Percentiles rank a stretch among this genome's conserved stretches.
phyloP scores from a whole-genome alignment of 176 grass and related monocot genomes.

The Pontederia paniculata region DNA sequence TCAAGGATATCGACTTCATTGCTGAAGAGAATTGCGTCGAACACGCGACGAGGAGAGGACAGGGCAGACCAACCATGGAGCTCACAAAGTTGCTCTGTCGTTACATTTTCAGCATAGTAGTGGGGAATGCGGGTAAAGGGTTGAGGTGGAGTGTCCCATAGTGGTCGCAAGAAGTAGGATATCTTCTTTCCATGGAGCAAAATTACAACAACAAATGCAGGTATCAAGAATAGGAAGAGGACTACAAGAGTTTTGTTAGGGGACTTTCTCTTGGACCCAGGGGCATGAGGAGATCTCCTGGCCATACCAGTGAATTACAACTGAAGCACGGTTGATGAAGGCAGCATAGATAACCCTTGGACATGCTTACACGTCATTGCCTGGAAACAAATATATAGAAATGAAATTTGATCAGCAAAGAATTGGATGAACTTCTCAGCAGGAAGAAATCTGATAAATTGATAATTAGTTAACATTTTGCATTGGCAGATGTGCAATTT shows the following conservation, averaged over 20 bases:
- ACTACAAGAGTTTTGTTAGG: constrained; percentile 19
- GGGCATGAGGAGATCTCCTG: constrained; percentile 8
- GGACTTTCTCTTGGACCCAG: constrained; percentile 23
- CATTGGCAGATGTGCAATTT: no score
- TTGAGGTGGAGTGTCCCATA: constrained; percentile 74
- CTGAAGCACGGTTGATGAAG: no score
- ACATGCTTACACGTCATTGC: no score
- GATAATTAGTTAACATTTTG: no score
- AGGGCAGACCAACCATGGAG: constrained; percentile 74
- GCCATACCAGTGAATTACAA: constrained; percentile 24
- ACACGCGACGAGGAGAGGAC: constrained; percentile 51
- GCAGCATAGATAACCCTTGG: no score
- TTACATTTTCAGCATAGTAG: constrained; percentile 60
- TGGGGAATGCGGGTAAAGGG: constrained; percentile 73
- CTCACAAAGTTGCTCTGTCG: constrained; percentile 46
- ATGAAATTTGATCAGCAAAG: no score
- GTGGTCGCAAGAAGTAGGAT: constrained; percentile 66
- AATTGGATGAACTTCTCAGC: no score
- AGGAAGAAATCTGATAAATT: no score
- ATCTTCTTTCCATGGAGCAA: constrained; percentile 18
- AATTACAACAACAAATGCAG: constrained; percentile 15
- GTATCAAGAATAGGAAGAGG: constrained; percentile 34
- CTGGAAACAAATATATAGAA: no score
- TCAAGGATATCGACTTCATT: constrained; percentile 88
- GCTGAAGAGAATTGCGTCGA: constrained; percentile 77